A percentile compares a stretch with the other conserved stretches of the same genome.
phyloP scores from a whole-genome alignment of 2,329 filamentous ascomycete species.

The Colletotrichum australisinense region DNA sequence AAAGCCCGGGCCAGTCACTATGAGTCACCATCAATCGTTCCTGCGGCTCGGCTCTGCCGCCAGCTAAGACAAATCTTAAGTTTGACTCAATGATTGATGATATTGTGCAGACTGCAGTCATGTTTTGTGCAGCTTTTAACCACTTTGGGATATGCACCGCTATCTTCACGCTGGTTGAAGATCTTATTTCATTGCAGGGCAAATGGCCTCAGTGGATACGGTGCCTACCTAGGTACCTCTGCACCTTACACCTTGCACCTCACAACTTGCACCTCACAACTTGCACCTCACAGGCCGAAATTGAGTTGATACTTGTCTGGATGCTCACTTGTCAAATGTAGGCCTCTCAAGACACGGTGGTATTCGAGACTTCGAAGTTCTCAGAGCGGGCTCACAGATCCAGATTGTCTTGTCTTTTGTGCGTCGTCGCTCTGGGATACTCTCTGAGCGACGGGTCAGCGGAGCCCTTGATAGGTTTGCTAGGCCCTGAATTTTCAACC shows the following conservation, averaged over 20 bases:
- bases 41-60: not conserved
- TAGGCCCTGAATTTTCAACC: rapidly evolving
- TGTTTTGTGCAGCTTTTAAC: not conserved
- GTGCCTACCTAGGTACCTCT: not conserved
- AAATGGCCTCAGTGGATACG: not conserved
- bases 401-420: not conserved
- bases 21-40: conserved; percentile 28
- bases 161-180: not conserved
- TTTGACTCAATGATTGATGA: conserved; percentile 24
- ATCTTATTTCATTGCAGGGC: not conserved
- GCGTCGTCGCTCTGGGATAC: too few relatives aligned
- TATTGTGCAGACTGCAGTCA: conserved; percentile 3
- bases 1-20: conserved; percentile 22
- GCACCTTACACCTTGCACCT: not conserved
- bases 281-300: not conserved
- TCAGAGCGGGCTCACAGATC: not conserved
- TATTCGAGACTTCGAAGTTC: not conserved
- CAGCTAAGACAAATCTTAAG: not conserved
- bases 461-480: too few relatives aligned
- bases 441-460: rapidly evolving
- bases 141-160: not conserved
- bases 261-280: not conserved
- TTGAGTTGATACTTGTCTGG: not conserved
- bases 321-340: not conserved
- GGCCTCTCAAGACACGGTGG: not conserved